phyloP scores from a whole-genome alignment of 805 yeast species.

The Pichia sporocuriosa region DNA sequence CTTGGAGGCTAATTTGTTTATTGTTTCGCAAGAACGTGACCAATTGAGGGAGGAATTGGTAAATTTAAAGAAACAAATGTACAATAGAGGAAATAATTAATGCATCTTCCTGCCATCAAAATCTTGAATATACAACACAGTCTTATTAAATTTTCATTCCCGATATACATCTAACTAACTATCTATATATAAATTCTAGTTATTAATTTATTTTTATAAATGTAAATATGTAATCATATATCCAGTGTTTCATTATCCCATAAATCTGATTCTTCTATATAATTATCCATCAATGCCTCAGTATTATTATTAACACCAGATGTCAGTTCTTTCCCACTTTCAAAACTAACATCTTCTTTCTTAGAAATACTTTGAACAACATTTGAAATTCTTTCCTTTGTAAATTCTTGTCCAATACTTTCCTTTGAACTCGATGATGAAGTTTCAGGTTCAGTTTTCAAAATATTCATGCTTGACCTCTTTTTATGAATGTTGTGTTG shows the following conservation, averaged over 20 bases:
- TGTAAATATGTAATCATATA: too few species aligned
- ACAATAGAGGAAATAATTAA: constrained; percentile 11
- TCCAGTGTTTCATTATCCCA: constrained; percentile 23
- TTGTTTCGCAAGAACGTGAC: constrained; percentile 78
- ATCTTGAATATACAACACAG: too few species aligned
- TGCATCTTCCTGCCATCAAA: not conserved
- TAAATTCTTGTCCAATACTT: not conserved
- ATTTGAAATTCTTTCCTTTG: not conserved
- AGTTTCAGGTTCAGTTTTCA: not conserved
- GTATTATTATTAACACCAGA: not conserved
- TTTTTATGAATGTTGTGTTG: constrained; percentile 21
- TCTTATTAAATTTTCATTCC: too few species aligned
- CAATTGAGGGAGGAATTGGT: constrained; percentile 59
- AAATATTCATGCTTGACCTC: constrained; percentile 3
- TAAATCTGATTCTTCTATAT: constrained; percentile 19
- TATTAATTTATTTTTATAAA: too few species aligned
- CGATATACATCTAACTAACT: too few species aligned
- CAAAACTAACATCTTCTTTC: not conserved
- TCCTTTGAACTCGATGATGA: too few species aligned
- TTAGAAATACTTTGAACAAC: constrained; percentile 6
- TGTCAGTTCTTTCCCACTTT: constrained; percentile 2
- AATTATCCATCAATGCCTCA: constrained; percentile 4
- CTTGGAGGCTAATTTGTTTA: constrained; percentile 75
- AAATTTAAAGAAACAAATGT: constrained; percentile 51
- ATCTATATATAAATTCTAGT: too few species aligned